Conservation (phyloP, 352 stramenopile species). For the Phytophthora constricta region DNA sequence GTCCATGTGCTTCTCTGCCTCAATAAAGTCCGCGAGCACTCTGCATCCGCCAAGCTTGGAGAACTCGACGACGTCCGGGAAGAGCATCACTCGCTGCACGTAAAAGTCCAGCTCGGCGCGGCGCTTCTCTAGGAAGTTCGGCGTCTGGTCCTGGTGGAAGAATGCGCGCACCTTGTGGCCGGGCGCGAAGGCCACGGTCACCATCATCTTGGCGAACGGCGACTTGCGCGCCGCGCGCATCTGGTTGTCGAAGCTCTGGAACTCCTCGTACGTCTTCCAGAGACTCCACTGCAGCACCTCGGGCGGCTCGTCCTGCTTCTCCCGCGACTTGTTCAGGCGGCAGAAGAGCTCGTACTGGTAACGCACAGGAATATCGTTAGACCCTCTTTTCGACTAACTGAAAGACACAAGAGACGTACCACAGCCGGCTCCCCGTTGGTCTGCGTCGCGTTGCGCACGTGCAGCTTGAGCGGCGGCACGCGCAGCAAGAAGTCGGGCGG, state of each 20-base stretch:
- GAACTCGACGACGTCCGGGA: constrained; percentile 75
- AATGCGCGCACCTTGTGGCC: constrained; percentile 73
- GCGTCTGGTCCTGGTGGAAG: constrained; percentile 76
- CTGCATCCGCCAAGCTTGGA: constrained; percentile 52
- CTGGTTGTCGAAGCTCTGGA: constrained; percentile 70
- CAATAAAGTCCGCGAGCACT: constrained; percentile 72
- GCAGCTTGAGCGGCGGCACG: constrained; percentile 61
- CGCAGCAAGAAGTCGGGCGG: constrained; percentile 51
- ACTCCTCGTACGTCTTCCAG: constrained; percentile 84
- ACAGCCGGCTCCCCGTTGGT: constrained; percentile 56
- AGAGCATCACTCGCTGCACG: constrained; percentile 83
- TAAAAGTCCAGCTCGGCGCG: constrained; percentile 85
- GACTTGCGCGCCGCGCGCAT: constrained; percentile 63
- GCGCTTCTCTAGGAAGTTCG: constrained; percentile 76
- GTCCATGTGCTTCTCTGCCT: constrained; percentile 54
- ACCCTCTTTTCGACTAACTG: constrained; percentile 17
- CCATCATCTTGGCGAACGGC: constrained; percentile 83
- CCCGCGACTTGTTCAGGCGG: constrained; percentile 43
- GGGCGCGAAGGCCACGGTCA: constrained; percentile 78
- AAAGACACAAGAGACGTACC: too few species aligned
- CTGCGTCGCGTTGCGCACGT: constrained; percentile 67
- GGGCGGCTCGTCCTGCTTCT: constrained; percentile 47
- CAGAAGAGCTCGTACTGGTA: constrained; percentile 65
- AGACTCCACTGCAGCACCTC: constrained; percentile 70
- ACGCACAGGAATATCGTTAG: neutral